Conservation (phyloP, 192 early-diverging fungal species). For the Backusella mclennaniae region DNA sequence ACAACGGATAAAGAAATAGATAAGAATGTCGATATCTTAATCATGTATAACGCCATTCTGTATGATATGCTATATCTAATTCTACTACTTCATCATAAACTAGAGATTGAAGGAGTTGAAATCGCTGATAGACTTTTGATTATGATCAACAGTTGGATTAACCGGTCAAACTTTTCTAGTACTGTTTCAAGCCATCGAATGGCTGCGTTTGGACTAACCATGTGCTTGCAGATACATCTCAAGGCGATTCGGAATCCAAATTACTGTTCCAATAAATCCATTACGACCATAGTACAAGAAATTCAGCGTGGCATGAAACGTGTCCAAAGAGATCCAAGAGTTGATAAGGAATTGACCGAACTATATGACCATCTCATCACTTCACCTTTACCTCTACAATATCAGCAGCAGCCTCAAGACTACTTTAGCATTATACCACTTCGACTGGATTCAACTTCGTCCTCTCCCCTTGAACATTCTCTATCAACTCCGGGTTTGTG, state of each 20-base stretch:
- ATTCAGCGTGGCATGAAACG: not conserved
- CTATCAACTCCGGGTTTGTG: not conserved
- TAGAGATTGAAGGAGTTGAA: conserved; percentile 1
- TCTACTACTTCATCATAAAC: not conserved
- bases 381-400: not conserved
- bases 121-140: not conserved
- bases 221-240: conserved; percentile 10
- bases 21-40: conserved; percentile 8
- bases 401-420: not conserved
- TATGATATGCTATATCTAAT: conserved; percentile 9
- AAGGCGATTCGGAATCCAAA: not conserved
- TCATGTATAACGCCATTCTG: not conserved
- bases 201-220: not conserved
- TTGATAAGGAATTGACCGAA: not conserved
- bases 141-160: not conserved
- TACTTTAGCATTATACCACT: conserved; percentile 16
- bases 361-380: not conserved
- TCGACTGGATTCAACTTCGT: not conserved
- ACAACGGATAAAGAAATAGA: not conserved
- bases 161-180: not conserved
- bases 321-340: not conserved
- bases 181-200: conserved; percentile 1
- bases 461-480: not conserved
- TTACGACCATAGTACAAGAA: conserved; percentile 1
- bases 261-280: not conserved